These are phyloP conservation scores for Pouteria glomerata DNA, from an alignment of 148 eudicot species.

Conservation along the genomic window DNA sequence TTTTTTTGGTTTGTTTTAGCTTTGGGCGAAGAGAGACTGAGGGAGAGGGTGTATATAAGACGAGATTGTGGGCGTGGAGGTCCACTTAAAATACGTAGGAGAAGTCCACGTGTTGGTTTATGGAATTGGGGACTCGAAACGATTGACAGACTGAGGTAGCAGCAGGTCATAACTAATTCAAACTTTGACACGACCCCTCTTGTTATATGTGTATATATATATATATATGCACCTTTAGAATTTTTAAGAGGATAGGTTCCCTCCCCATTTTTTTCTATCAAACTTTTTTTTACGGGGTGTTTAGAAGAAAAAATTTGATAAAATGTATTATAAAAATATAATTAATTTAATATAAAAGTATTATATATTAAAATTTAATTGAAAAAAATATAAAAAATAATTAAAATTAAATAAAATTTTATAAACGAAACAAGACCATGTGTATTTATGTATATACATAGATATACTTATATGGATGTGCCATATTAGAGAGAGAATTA, in stretches of 20 bases:
- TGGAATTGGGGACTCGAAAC: neutral
- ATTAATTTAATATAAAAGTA: too few relatives aligned
- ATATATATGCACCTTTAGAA: neutral
- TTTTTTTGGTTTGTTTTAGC: neutral
- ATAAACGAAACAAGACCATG: too few relatives aligned
- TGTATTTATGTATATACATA: too few relatives aligned
- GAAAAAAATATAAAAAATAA: too few relatives aligned
- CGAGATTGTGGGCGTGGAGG: neutral
- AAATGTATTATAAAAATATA: too few relatives aligned
- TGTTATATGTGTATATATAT: neutral
- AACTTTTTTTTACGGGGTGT: neutral
- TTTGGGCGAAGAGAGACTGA: neutral
- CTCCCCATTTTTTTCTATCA: neutral
- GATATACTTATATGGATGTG: too few relatives aligned
- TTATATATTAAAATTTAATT: too few relatives aligned
- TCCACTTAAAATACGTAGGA: constrained; percentile 6
- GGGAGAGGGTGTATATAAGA: neutral
- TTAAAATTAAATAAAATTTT: too few relatives aligned
- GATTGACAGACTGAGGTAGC: neutral
- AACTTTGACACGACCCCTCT: constrained; percentile 12
- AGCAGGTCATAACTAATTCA: neutral
- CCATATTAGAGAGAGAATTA: too few relatives aligned
- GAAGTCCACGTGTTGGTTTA: constrained; percentile 20
- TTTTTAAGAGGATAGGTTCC: neutral
- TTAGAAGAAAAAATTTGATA: too few relatives aligned